phyloP scores from a whole-genome alignment of 106 monocot genomes.

The Dioscorea dumetorum region DNA sequence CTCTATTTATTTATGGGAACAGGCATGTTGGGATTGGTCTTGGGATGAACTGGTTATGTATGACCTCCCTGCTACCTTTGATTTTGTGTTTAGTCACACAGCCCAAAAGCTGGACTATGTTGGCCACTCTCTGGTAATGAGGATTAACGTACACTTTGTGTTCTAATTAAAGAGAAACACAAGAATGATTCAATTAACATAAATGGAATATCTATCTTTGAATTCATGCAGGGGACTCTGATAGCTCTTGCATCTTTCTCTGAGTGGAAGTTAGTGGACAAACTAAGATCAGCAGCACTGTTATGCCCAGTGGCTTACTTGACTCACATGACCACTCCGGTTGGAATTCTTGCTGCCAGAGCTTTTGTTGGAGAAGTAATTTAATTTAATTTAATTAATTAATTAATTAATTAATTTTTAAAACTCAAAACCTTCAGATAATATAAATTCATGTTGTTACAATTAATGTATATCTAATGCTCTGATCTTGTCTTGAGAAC shows the following conservation, averaged over 20 bases:
- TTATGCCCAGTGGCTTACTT: slow-evolving; percentile 56
- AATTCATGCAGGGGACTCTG: slow-evolving; percentile 39
- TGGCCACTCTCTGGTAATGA: slow-evolving; percentile 10
- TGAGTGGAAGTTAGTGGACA: slow-evolving; percentile 45
- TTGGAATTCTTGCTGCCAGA: slow-evolving; percentile 51
- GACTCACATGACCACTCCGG: slow-evolving; percentile 48
- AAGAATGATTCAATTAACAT: no score
- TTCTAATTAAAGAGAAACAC: no score
- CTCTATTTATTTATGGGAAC: background rate
- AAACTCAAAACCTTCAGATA: background rate
- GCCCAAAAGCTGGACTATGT: slow-evolving; percentile 10
- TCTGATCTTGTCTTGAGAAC: background rate
- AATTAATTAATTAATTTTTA: no score
- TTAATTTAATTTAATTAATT: background rate
- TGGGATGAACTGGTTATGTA: slow-evolving; percentile 9
- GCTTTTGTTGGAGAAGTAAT: slow-evolving; percentile 48
- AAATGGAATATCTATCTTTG: no score
- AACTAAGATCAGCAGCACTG: slow-evolving; percentile 44
- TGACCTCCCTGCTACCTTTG: slow-evolving; percentile 5
- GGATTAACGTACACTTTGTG: no score
- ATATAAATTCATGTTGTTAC: background rate
- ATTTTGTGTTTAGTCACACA: slow-evolving; percentile 7
- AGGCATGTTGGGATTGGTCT: slow-evolving; percentile 12
- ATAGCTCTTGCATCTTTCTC: slow-evolving; percentile 58
- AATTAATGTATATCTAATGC: background rate